phyloP scores from a whole-genome alignment of 495 filamentous ascomycete species.

The Penicillium macrosclerotiorum region DNA sequence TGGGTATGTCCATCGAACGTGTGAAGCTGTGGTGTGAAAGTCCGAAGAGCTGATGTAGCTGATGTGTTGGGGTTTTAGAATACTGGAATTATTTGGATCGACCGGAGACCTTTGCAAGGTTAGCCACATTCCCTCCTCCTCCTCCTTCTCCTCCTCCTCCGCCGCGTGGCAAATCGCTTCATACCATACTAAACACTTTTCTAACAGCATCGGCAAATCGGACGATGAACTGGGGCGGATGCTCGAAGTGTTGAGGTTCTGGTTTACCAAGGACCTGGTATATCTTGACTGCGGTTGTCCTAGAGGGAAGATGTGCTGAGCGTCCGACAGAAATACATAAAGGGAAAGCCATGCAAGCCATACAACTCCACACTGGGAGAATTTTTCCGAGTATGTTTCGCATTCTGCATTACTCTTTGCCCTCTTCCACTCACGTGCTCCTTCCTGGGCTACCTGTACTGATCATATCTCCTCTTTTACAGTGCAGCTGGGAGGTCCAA shows the following conservation, averaged over 20 bases:
- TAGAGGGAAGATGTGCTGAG: constrained; percentile 13
- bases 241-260: constrained; percentile 89
- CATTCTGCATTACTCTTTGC: too few relatives aligned
- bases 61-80: constrained; percentile 50
- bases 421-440: too few relatives aligned
- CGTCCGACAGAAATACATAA: constrained; percentile 78
- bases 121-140: constrained; percentile 28
- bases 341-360: constrained; percentile 96
- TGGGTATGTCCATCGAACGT: constrained; percentile 52
- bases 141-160: too few relatives aligned
- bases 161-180: too few relatives aligned
- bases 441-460: too few relatives aligned
- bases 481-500: constrained; percentile 93
- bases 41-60: constrained; percentile 3
- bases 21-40: not conserved
- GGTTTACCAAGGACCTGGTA: constrained; percentile 96
- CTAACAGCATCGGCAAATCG: constrained; percentile 92
- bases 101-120: constrained; percentile 89
- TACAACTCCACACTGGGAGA: constrained; percentile 98
- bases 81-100: constrained; percentile 99
- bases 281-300: constrained; percentile 14
- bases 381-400: constrained; percentile 82
- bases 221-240: constrained; percentile 89
- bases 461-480: constrained; percentile 10
- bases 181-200: too few relatives aligned